Evolutionary conservation across 1,284 basidiomycete species (phyloP).

Genomic region (Trametes pubescens): DNA sequence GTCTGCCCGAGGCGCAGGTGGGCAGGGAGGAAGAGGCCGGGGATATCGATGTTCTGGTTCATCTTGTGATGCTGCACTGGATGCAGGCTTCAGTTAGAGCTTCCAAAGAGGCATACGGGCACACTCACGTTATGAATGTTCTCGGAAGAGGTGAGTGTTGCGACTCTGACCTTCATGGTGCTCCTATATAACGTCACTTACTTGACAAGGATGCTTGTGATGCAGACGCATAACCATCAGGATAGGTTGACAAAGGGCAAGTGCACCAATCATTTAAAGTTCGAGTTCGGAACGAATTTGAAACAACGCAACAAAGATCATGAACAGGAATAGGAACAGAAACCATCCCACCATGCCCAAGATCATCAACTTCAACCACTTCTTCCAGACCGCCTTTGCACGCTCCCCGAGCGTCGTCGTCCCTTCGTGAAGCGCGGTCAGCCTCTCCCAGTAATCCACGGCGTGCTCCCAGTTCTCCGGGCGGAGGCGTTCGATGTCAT

Average conservation of each 20-base stretch:
- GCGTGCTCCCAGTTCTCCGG: not conserved
- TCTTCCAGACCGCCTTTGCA: too few species aligned
- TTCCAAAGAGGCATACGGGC: not conserved
- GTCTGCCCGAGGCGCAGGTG: slow-evolving; percentile 18
- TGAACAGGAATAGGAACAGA: not conserved
- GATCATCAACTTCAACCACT: not conserved
- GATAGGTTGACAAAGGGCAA: too few species aligned
- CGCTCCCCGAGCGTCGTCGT: too few species aligned
- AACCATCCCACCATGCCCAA: too few species aligned
- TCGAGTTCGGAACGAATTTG: too few species aligned
- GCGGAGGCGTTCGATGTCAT: not conserved
- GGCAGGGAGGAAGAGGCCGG: slow-evolving; percentile 20
- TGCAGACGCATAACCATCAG: too few species aligned
- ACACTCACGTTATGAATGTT: not conserved
- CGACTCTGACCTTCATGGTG: too few species aligned
- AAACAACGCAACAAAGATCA: too few species aligned
- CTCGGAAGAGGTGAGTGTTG: too few species aligned
- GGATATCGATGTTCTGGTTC: not conserved
- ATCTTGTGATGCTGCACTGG: not conserved
- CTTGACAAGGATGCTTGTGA: too few species aligned
- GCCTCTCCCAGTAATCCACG: not conserved
- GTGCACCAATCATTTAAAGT: too few species aligned
- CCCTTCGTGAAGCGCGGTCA: not conserved
- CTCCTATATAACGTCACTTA: too few species aligned
- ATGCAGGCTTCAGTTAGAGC: not conserved